Conservation (phyloP, 1,139 yeast genomes). For the Debaryomycetaceae sp. region DNA sequence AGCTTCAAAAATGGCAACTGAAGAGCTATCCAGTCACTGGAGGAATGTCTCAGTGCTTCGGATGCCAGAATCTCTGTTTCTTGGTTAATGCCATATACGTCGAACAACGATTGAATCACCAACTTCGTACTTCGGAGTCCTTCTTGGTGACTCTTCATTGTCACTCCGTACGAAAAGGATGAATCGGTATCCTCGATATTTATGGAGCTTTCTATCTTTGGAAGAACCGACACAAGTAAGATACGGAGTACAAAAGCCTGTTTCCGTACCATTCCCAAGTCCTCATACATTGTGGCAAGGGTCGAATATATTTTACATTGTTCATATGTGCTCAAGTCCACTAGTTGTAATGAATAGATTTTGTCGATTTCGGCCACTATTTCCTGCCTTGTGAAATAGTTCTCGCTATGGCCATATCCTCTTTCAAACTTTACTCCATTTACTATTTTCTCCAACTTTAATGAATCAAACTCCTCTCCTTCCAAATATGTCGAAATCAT, state of each 20-base stretch:
- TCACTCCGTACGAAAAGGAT: neutral
- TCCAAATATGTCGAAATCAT: slow-evolving; percentile 50
- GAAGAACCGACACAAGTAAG: slow-evolving; percentile 50
- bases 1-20: slow-evolving; percentile 56
- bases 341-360: slow-evolving; percentile 35
- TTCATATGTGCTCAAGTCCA: slow-evolving; percentile 45
- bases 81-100: slow-evolving; percentile 37
- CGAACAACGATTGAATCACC: slow-evolving; percentile 32
- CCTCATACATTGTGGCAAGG: slow-evolving; percentile 62
- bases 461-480: slow-evolving; percentile 47
- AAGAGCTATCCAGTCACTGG: slow-evolving; percentile 50
- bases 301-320: slow-evolving; percentile 64
- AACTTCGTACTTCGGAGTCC: neutral
- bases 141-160: neutral
- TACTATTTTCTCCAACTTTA: slow-evolving; percentile 40
- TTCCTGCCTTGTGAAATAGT: slow-evolving; percentile 30
- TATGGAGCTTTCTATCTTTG: slow-evolving; percentile 26
- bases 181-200: neutral
- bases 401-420: slow-evolving; percentile 7
- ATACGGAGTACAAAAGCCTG: slow-evolving; percentile 66
- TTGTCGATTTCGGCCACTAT: slow-evolving; percentile 52
- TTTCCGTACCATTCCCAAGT: slow-evolving; percentile 62
- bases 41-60: slow-evolving; percentile 21
- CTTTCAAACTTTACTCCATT: slow-evolving; percentile 6
- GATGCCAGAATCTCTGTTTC: slow-evolving; percentile 23